Conservation (phyloP, 129 eudicot species). For the Chrysanthemum makinoi region DNA sequence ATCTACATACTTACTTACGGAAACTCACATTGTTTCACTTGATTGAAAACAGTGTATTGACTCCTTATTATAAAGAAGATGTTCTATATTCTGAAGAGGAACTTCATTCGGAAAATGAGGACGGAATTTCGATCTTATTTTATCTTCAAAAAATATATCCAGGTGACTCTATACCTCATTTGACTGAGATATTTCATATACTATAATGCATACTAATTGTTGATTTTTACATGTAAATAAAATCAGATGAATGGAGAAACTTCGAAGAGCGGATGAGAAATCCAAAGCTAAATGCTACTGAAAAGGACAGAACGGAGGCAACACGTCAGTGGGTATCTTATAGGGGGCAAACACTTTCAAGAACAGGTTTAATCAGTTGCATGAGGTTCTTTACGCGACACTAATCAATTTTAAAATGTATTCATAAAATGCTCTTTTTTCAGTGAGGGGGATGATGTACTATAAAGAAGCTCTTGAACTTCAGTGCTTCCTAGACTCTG, state of each 20-base stretch:
- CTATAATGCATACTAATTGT: background rate
- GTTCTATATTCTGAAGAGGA: slow-evolving; percentile 90
- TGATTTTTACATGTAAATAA: slow-evolving; percentile 17
- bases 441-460: slow-evolving; percentile 59
- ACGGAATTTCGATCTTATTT: slow-evolving; percentile 89
- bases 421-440: background rate
- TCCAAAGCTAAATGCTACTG: slow-evolving; percentile 47
- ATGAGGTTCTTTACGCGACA: background rate
- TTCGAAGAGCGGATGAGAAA: slow-evolving; percentile 61
- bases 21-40: slow-evolving; percentile 10
- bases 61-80: slow-evolving; percentile 92
- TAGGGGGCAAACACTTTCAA: slow-evolving; percentile 96
- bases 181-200: slow-evolving; percentile 7
- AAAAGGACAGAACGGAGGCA: slow-evolving; percentile 49
- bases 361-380: slow-evolving; percentile 64
- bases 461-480: slow-evolving; percentile 89
- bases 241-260: slow-evolving; percentile 84
- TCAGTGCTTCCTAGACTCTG: slow-evolving; percentile 87
- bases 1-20: slow-evolving; percentile 16
- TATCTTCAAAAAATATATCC: slow-evolving; percentile 97
- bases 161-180: slow-evolving; percentile 48
- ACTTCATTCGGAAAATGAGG: slow-evolving; percentile 86
- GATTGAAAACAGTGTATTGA: slow-evolving; percentile 65
- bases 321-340: slow-evolving; percentile 94
- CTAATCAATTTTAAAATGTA: background rate